A percentile compares a stretch with the other conserved stretches of the same genome.
phyloP scores from a whole-genome alignment of 2,329 filamentous ascomycete species.

The Fusarium nurragi region DNA sequence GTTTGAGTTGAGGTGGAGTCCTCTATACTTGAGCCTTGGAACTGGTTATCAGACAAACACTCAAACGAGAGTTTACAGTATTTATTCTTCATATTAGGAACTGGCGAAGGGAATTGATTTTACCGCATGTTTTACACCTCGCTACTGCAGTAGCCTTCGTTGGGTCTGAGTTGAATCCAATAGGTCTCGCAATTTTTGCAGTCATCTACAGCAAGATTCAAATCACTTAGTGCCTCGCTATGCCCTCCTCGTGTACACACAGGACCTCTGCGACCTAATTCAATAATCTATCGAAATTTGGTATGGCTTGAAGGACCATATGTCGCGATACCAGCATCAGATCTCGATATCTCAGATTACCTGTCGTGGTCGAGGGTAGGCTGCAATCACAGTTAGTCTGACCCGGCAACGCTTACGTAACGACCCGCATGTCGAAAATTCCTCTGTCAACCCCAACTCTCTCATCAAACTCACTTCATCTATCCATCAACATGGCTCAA shows the following conservation, averaged over 20 bases:
- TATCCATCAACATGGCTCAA: constrained; percentile 46
- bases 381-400: not conserved
- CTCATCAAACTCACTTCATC: constrained; percentile 6
- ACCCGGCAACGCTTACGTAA: constrained; percentile 35
- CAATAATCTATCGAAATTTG: not conserved
- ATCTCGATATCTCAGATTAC: not conserved
- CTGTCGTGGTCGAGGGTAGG: constrained; percentile 17
- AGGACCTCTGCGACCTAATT: not conserved
- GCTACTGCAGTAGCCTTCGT: no score
- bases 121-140: no score
- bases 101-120: no score
- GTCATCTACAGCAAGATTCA: no score
- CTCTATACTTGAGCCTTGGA: not conserved
- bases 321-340: not conserved
- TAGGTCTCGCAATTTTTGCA: no score
- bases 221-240: not conserved
- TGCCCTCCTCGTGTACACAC: not conserved
- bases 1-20: constrained; percentile 2
- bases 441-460: constrained; percentile 14
- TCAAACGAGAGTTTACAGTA: not conserved
- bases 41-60: no score
- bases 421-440: constrained; percentile 20
- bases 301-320: not conserved
- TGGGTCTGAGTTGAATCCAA: no score
- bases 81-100: no score